Percentiles rank a stretch among this genome's conserved stretches.
Conservation (phyloP, 345 rosid genomes). For the Salix exigua region DNA sequence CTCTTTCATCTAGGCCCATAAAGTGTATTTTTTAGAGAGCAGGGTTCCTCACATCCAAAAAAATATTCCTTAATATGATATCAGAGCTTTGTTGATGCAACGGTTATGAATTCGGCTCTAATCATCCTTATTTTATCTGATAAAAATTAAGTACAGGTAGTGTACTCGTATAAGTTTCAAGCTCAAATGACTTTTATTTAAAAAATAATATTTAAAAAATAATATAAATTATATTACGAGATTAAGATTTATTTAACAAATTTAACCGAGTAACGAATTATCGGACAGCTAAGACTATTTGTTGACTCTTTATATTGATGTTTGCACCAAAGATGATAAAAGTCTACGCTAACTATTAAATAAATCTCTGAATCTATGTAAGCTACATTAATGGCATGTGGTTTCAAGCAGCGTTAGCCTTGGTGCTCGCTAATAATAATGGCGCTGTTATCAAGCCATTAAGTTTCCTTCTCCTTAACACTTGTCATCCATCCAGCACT, state of each 20-base stretch:
- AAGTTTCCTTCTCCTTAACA: not conserved
- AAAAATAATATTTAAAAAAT: too few species aligned
- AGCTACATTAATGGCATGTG: constrained; percentile 8
- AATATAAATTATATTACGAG: too few species aligned
- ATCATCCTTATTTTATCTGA: too few species aligned
- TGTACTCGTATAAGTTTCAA: too few species aligned
- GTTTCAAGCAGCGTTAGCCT: not conserved
- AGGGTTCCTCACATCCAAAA: too few species aligned
- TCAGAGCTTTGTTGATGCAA: too few species aligned
- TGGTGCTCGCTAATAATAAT: not conserved
- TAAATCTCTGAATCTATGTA: not conserved
- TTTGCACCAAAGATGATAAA: not conserved
- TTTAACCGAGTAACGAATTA: not conserved
- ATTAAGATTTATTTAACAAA: too few species aligned
- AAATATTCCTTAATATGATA: too few species aligned
- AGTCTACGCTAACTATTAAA: not conserved
- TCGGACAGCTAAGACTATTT: not conserved
- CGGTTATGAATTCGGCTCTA: too few species aligned
- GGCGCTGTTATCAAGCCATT: not conserved
- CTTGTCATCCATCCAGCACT: not conserved
- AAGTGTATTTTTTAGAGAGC: too few species aligned
- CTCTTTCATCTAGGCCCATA: rapidly evolving
- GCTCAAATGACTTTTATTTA: too few species aligned
- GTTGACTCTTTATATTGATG: not conserved
- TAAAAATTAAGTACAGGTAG: too few species aligned